A percentile compares a stretch with the other conserved stretches of the same genome.
Evolutionary conservation across 805 yeast species (phyloP).

Genomic region (Ogataea parapolymorpha): DNA sequence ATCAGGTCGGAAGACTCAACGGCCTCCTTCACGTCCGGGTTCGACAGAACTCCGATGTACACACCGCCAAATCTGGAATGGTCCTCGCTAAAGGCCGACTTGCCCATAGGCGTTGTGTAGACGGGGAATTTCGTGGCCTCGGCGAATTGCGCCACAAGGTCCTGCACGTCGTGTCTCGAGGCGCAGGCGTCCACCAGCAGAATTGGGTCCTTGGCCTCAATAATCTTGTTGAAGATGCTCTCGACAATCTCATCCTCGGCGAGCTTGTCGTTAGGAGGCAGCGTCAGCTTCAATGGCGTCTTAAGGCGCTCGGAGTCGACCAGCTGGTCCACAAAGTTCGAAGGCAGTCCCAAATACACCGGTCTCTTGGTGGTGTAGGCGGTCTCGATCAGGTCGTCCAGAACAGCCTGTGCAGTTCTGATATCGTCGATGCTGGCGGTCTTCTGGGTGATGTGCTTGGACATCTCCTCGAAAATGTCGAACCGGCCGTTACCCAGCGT

Average conservation of each 20-base stretch:
- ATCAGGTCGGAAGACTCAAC: constrained; percentile 75
- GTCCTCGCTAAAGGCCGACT: constrained; percentile 71
- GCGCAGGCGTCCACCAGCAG: constrained; percentile 88
- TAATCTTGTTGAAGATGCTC: constrained; percentile 48
- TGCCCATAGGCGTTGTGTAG: constrained; percentile 89
- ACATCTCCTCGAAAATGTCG: constrained; percentile 76
- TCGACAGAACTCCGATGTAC: constrained; percentile 78
- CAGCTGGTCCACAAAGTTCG: constrained; percentile 67
- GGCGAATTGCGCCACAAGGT: constrained; percentile 61
- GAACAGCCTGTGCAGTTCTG: constrained; percentile 61
- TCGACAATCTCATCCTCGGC: constrained; percentile 64
- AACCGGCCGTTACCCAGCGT: constrained; percentile 83
- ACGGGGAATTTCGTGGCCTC: constrained; percentile 73
- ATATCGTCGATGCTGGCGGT: constrained; percentile 63
- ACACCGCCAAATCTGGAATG: constrained; percentile 78
- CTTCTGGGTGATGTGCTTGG: constrained; percentile 65
- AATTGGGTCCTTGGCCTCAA: constrained; percentile 62
- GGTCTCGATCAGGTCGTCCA: constrained; percentile 70
- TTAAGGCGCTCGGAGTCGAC: constrained; percentile 57
- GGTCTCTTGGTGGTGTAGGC: constrained; percentile 76
- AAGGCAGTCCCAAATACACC: constrained; percentile 78
- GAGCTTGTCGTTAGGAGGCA: constrained; percentile 55
- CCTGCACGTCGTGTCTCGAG: constrained; percentile 64
- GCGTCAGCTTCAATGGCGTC: constrained; percentile 60
- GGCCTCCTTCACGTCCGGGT: constrained; percentile 65